Base-by-base conservation (phyloP, 2,329 filamentous ascomycete species). In the Alternaria gaisen region DNA sequence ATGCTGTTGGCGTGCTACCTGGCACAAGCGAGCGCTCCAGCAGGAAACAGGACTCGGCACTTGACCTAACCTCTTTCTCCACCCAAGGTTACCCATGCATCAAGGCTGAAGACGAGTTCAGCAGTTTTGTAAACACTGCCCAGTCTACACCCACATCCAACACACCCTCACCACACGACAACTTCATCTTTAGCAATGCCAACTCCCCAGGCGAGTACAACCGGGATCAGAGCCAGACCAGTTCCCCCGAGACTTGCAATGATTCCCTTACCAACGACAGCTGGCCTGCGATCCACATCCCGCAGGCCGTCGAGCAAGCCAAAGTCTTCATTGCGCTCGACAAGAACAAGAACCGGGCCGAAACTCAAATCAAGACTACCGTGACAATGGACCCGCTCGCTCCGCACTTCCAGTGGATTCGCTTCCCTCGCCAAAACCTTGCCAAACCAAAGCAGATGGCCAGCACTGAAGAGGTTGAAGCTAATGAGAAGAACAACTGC, bases 281-380 rank as follows among this genome's bases (percentile, higher is more conserved):
- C 65, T 54, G 71, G 72, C 53, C 63, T 36, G 70, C 68, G n/a
- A 74, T 74, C 40, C 67, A 69, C 56, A 75, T 73, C 24, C 69
- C 71, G 2, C 72, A 74, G 56, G 52, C 66, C 8, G 60, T 68
- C 24, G 67, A 72, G 22, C 61, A 62, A 11, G 66, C 69, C 28
- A 58, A 67, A 2, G 58, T 77, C 44, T 61, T 57, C 34, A 65
- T 77, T 40, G 59, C 57, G 16, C 60, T 74, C 22, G 73, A 77
- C 65, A 75, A 73, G 61, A 74, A 77, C 58, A 98, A 97, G 79
- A 97, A 94, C 16, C 89, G 95, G 22, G 95, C 98, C 18, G 95
- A 99, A 81, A 98, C 95, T 0, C 95, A 98, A 76, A 97, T 98
- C 69, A 92, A 91, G 9, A 92, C 97, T 68, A 90, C 90, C 71